phyloP scores from a whole-genome alignment of 2,329 filamentous ascomycete species.

The Rhynchosporium secalis region DNA sequence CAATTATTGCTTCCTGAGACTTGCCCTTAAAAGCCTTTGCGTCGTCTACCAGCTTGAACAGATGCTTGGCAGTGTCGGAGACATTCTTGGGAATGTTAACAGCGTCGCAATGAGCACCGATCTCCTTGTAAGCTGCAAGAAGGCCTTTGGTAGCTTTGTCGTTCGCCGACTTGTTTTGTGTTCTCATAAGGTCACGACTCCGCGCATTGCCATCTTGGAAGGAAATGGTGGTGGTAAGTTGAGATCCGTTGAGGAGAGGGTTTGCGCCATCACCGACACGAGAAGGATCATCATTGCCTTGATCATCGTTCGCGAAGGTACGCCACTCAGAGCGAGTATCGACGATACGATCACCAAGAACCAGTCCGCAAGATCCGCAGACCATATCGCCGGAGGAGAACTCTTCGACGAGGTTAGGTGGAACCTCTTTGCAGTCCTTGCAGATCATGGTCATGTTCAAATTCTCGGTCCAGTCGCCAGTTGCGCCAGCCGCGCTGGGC shows the following conservation, averaged over 20 bases:
- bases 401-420: conserved; percentile 92
- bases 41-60: conserved; percentile 94
- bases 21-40: conserved; percentile 94
- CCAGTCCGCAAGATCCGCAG: conserved; percentile 86
- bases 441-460: conserved; percentile 84
- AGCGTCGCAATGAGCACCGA: conserved; percentile 81
- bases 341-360: conserved; percentile 86
- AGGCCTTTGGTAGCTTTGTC: conserved; percentile 84
- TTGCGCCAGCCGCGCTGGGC: conserved; percentile 21
- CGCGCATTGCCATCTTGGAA: conserved; percentile 73
- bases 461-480: conserved; percentile 57
- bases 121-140: conserved; percentile 82
- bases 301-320: conserved; percentile 97
- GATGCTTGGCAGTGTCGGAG: conserved; percentile 86
- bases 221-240: conserved; percentile 84
- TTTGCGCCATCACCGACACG: conserved; percentile 96
- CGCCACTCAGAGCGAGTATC: conserved; percentile 98
- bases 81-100: conserved; percentile 80
- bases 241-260: conserved; percentile 83
- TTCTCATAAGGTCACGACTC: conserved; percentile 74
- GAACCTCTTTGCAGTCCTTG: conserved; percentile 85
- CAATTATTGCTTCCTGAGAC: conserved; percentile 88
- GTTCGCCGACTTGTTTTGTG: conserved; percentile 76
- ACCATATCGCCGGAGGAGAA: conserved; percentile 91
- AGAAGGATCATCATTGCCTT: conserved; percentile 92